These are phyloP conservation scores for Peronospora belbahrii DNA, from an alignment of 352 stramenopile species.

Conservation along the genomic window DNA sequence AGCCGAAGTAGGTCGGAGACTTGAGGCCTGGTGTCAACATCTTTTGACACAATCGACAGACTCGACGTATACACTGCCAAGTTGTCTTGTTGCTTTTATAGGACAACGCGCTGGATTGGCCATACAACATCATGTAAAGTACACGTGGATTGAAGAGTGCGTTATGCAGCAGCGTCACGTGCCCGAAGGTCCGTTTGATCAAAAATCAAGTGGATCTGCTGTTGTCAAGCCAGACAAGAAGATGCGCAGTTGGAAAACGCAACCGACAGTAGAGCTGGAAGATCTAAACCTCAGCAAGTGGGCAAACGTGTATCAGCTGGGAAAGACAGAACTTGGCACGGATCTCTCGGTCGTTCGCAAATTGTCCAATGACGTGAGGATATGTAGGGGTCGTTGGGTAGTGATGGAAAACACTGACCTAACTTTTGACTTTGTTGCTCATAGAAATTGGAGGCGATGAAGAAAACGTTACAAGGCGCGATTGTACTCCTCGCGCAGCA, in stretches of 20 bases:
- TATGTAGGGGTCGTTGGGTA: not conserved
- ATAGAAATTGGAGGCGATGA: conserved; percentile 47
- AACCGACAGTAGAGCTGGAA: conserved; percentile 40
- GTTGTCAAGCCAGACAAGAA: conserved; percentile 11
- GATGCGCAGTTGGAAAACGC: conserved; percentile 37
- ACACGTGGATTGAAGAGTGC: conserved; percentile 80
- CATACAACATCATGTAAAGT: conserved; percentile 58
- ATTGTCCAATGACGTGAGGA: conserved; percentile 35
- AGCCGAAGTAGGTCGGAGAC: conserved; percentile 27
- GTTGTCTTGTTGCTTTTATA: conserved; percentile 50
- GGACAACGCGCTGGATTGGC: conserved; percentile 40
- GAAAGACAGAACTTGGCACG: conserved; percentile 25
- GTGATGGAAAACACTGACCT: not conserved
- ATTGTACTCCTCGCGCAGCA: conserved; percentile 76
- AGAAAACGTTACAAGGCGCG: conserved; percentile 37
- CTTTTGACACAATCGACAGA: conserved; percentile 21
- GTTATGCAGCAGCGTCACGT: conserved; percentile 44
- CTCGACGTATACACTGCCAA: conserved; percentile 36
- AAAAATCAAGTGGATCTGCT: conserved; percentile 10
- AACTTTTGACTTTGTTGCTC: not conserved
- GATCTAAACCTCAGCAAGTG: conserved; percentile 39
- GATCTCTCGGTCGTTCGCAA: conserved; percentile 48
- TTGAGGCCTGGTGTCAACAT: conserved; percentile 42
- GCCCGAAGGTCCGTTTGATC: conserved; percentile 43
- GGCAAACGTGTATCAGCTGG: conserved; percentile 38